Evolutionary conservation across 1,284 basidiomycete genomes (phyloP), one percentile per base, ranked within the genome.

Genomic region (Naganishia cerealis): DNA sequence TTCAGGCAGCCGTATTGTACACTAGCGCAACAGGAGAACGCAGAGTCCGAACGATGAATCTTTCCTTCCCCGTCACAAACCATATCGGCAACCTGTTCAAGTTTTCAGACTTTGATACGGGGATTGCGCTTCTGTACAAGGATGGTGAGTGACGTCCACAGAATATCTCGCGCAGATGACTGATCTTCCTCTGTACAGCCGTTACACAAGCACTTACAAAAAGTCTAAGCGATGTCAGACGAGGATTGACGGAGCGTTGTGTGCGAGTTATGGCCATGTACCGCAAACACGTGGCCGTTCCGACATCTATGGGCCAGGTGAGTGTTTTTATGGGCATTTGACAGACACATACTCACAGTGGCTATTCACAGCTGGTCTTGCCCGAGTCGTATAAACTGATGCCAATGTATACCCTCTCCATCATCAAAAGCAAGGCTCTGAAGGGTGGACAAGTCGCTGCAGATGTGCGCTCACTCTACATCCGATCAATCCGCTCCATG

Each of bases 401-500:
- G 65, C 93, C 94, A 0, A 83, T 94, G 18, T 95, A 90, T 76
- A 86, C 87, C 1, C 83, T 99, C 7, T 89, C 88, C 7, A 86
- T 99, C 70, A 86, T 90, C 70, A 99, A 99, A 82, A 87, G 86
- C 69, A 96, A 97, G 79, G 87, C 93, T 33, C 81, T 99, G 54
- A 96, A 98, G 87, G 91, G 93, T 87, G 88, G 90, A 57, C 89
- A 87, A 75, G 94, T 99, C 55, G 88, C 91, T 5, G 90, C 94
- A 16, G 96, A 99, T 75, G 92, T 96, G 21, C 89, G 96, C 66
- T 92, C 92, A 68, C 91, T 90, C 77, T 87, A 90, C 76, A 87
- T 89, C 71, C 90, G 94, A 70, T 86, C 87, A 69, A 83, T 96
- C 57, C 85, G 88, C 71, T 86, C 87, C 0, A 86, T 89, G 81